Base-by-base conservation (phyloP, 164 flowering plant species). In the Piper betle region DNA sequence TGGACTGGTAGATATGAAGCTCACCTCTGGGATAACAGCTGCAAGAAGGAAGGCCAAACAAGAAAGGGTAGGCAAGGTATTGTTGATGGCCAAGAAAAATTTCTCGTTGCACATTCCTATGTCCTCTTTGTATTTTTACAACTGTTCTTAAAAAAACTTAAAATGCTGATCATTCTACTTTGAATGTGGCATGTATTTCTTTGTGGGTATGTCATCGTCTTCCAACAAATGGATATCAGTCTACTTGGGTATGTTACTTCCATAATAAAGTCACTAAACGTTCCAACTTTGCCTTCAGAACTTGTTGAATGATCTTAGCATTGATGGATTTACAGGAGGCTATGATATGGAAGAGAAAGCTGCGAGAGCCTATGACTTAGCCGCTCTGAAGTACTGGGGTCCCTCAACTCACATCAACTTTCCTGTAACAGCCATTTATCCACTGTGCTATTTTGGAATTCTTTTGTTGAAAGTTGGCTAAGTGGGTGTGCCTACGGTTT, bases 1-100 rank as follows among this genome's bases (percentile, higher is more conserved):
- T 88, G 96, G 96, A 88, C 96, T 46, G 96, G 96, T 43, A 85
- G 96, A 75, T 87, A 87, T 70, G 96, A 88, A 72, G 96, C 96
- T 8, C 96, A 89, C 77, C 75, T 89, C 4, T 89, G 96, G 96
- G 96, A 89, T 58, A 89, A 89, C 66, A 89, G 97, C 64, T 85
- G 92, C 81, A 87, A 85, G 84, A 87, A 85, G 65, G 97, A 89
- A 69, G 96, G 96, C 37, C 94, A 89, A 69, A 87, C 85, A 59
- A 85, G 96, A 62, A 89, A 89, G 77, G 97, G 97, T 60, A 87
- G 97, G 67, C 97, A 89, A 87, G 97, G 97, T 89, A 66, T 25
- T 65, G 81, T 73, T 33, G 39, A 25, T 46, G 50, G 7, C 9
- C 50, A 46, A 46, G 15, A 46, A 12, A 0, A 12, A 2, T 10